Evolutionary conservation across 2,329 filamentous ascomycete genomes (phyloP).

Genomic region (Fusarium clavum): DNA sequence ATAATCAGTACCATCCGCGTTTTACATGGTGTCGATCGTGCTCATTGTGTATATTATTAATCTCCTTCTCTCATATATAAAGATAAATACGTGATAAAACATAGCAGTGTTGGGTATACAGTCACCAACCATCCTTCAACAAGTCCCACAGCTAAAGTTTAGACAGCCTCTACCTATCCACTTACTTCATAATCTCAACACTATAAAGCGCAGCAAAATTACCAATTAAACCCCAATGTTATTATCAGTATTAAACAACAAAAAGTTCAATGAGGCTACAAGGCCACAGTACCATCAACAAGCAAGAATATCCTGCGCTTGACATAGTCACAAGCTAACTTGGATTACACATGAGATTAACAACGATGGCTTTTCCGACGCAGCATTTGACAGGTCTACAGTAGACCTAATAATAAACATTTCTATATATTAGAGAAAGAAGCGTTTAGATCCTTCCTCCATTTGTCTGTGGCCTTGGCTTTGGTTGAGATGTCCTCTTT

Average conservation of each 20-base stretch:
- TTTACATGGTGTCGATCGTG: not conserved
- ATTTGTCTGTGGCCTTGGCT: conserved; percentile 12
- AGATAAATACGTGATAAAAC: not conserved
- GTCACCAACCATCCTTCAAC: not conserved
- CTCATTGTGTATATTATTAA: not conserved
- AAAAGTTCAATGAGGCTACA: not conserved
- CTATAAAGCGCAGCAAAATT: too few species aligned
- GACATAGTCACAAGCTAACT: not conserved
- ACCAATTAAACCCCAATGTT: too few species aligned
- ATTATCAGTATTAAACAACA: not conserved
- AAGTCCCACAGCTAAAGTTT: not conserved
- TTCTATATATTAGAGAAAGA: not conserved
- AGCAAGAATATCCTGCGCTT: not conserved
- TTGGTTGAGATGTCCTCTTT: conserved; percentile 9
- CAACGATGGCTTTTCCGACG: not conserved
- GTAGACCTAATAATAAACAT: not conserved
- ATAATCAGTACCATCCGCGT: not conserved
- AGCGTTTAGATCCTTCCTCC: conserved; percentile 1
- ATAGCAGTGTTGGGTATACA: not conserved
- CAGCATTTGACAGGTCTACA: not conserved
- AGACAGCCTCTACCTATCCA: not conserved
- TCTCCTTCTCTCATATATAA: not conserved
- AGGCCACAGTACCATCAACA: not conserved
- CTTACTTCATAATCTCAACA: too few species aligned
- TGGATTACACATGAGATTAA: not conserved